Conservation (phyloP, 257 asterid species). For the Solanum bulbocastanum region DNA sequence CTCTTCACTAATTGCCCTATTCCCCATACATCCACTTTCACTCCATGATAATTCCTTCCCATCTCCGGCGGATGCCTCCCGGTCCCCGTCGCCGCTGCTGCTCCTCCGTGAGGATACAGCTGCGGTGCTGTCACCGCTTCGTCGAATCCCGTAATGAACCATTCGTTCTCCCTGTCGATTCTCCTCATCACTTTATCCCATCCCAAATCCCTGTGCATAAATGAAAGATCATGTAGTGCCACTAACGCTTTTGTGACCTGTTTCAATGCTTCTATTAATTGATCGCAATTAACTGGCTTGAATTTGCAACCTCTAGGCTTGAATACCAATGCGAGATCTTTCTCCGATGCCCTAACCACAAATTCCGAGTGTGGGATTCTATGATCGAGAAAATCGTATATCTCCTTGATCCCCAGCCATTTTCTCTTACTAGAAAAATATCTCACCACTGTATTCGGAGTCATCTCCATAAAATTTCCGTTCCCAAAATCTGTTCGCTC, state of each 20-base stretch:
- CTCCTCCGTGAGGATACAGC: conserved; percentile 21
- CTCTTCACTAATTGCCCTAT: conserved; percentile 40
- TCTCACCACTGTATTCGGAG: conserved; percentile 14
- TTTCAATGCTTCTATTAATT: conserved; percentile 26
- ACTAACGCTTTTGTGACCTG: conserved; percentile 36
- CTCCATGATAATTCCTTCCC: conserved; percentile 31
- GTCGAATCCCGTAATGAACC: conserved; percentile 32
- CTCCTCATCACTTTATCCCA: conserved; percentile 38
- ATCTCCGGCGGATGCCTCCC: conserved; percentile 38
- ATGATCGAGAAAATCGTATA: conserved; percentile 31
- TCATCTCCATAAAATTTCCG: conserved; percentile 26
- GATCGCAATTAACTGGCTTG: conserved; percentile 23
- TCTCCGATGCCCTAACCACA: conserved; percentile 23
- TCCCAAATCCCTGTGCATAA: conserved; percentile 37
- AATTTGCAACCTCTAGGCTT: conserved; percentile 33
- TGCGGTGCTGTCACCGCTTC: conserved; percentile 37
- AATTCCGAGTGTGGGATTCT: conserved; percentile 33
- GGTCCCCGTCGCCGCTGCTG: conserved; percentile 4
- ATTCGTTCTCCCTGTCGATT: conserved; percentile 22
- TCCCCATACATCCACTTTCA: conserved; percentile 45
- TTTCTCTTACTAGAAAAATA: conserved; percentile 19
- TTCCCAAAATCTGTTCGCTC: conserved; percentile 24
- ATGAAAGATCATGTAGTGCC: conserved; percentile 31
- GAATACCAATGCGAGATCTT: conserved; percentile 25
- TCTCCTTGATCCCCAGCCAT: conserved; percentile 30